phyloP scores from a whole-genome alignment of 768 basidiomycete genomes.

The Leccinum barrowsii region DNA sequence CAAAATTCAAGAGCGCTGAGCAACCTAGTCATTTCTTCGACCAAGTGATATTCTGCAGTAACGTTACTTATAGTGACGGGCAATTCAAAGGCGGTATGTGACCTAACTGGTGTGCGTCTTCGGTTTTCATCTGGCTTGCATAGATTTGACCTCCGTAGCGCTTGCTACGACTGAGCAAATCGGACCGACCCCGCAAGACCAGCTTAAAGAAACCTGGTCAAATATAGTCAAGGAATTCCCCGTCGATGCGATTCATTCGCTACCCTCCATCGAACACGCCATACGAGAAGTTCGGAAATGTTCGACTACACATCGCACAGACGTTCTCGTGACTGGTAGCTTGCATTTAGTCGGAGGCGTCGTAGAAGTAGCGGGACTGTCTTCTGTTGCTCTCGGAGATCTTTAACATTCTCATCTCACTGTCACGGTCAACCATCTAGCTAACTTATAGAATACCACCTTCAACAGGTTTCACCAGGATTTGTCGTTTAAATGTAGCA shows the following conservation, averaged over 20 bases:
- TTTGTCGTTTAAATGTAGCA: not conserved
- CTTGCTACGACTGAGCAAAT: slow-evolving; percentile 60
- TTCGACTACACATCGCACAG: slow-evolving; percentile 30
- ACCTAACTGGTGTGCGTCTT: not conserved
- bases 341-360: slow-evolving; percentile 92
- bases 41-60: slow-evolving; percentile 91
- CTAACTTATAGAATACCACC: slow-evolving; percentile 21
- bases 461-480: slow-evolving; percentile 34
- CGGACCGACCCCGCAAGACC: slow-evolving; percentile 69
- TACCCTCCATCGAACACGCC: slow-evolving; percentile 89
- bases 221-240: slow-evolving; percentile 61
- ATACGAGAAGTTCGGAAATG: slow-evolving; percentile 57
- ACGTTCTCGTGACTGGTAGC: slow-evolving; percentile 89
- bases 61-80: slow-evolving; percentile 90
- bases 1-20: slow-evolving; percentile 37
- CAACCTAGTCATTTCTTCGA: slow-evolving; percentile 58
- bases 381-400: slow-evolving; percentile 59
- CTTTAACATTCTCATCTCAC: slow-evolving; percentile 4
- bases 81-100: slow-evolving; percentile 82
- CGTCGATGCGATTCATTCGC: slow-evolving; percentile 60
- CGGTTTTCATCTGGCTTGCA: not conserved
- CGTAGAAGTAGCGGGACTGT: slow-evolving; percentile 84
- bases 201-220: slow-evolving; percentile 73
- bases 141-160: slow-evolving; percentile 77
- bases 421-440: not conserved